These are phyloP conservation scores for Sporothrix brunneoviolacea DNA, from an alignment of 2,329 filamentous ascomycete genomes.

Conservation along the genomic window DNA sequence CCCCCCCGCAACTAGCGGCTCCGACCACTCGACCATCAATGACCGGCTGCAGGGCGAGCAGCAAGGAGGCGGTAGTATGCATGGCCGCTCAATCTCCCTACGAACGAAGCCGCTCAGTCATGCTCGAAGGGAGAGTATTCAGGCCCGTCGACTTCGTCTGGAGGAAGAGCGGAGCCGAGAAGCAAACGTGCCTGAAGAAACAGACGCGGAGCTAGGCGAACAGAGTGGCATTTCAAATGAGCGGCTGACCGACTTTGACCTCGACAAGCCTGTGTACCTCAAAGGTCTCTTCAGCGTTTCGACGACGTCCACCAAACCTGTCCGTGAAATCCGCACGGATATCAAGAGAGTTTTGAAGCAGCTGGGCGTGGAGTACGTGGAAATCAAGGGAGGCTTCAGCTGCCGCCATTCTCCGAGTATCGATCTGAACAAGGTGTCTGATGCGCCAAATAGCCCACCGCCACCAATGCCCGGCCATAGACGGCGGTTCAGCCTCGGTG, in stretches of 20 bases:
- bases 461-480: constrained; percentile 49
- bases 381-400: constrained; percentile 89
- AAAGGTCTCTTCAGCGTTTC: constrained; percentile 97
- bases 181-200: constrained; percentile 83
- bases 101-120: constrained; percentile 86
- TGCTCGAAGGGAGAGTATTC: constrained; percentile 83
- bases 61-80: constrained; percentile 42
- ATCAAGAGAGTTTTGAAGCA: constrained; percentile 85
- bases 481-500: constrained; percentile 79
- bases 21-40: constrained; percentile 61
- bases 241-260: constrained; percentile 60
- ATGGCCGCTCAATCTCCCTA: constrained; percentile 53
- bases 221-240: constrained; percentile 56
- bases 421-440: constrained; percentile 67
- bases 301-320: constrained; percentile 87
- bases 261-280: constrained; percentile 88
- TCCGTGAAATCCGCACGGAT: constrained; percentile 77
- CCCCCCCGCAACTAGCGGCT: constrained; percentile 68
- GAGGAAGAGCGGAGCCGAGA: constrained; percentile 46
- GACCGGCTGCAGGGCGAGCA: constrained; percentile 46
- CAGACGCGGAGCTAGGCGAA: constrained; percentile 68
- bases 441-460: constrained; percentile 54
- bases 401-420: constrained; percentile 88
- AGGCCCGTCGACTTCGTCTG: constrained; percentile 68
- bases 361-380: constrained; percentile 81